These are phyloP conservation scores for Globisporangium perplexum DNA, from an alignment of 352 stramenopile species.

Conservation along the genomic window DNA sequence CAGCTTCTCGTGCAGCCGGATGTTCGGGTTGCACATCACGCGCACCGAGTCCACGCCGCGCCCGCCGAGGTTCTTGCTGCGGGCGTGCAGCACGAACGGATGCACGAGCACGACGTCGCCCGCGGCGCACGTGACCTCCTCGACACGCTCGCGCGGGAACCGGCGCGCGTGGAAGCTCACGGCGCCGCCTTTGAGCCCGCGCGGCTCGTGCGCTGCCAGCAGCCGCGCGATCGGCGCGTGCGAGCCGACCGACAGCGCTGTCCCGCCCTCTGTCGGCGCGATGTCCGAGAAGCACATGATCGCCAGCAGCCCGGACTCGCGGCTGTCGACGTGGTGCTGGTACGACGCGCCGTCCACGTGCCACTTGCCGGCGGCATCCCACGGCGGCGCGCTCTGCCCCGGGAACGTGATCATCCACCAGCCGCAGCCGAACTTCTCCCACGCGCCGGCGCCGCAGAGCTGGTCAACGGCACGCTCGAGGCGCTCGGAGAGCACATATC, in stretches of 20 bases:
- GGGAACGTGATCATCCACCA: slow-evolving; percentile 87
- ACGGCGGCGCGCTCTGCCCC: slow-evolving; percentile 36
- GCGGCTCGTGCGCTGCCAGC: slow-evolving; percentile 39
- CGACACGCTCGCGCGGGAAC: slow-evolving; percentile 24
- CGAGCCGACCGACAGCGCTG: slow-evolving; percentile 57
- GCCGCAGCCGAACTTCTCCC: slow-evolving; percentile 66
- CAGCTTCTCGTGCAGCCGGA: slow-evolving; percentile 41
- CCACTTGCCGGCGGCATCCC: slow-evolving; percentile 69
- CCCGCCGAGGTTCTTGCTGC: slow-evolving; percentile 55
- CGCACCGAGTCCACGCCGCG: slow-evolving; percentile 51
- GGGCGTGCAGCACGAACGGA: slow-evolving; percentile 74
- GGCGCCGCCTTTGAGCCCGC: slow-evolving; percentile 51
- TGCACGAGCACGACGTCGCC: slow-evolving; percentile 80
- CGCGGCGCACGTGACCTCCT: slow-evolving; percentile 62
- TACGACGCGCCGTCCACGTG: slow-evolving; percentile 77
- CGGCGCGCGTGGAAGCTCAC: slow-evolving; percentile 39
- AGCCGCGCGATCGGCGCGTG: slow-evolving; percentile 54
- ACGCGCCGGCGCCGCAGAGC: slow-evolving; percentile 52
- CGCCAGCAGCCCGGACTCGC: slow-evolving; percentile 60
- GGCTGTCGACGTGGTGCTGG: slow-evolving; percentile 64
- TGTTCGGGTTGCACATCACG: slow-evolving; percentile 71
- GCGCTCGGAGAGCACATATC: slow-evolving; percentile 30
- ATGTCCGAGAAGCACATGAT: slow-evolving; percentile 85
- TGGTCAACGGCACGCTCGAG: slow-evolving; percentile 62
- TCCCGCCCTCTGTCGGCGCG: slow-evolving; percentile 50